Evolutionary conservation across 768 basidiomycete species (phyloP).

Genomic region (Serendipita sp.): DNA sequence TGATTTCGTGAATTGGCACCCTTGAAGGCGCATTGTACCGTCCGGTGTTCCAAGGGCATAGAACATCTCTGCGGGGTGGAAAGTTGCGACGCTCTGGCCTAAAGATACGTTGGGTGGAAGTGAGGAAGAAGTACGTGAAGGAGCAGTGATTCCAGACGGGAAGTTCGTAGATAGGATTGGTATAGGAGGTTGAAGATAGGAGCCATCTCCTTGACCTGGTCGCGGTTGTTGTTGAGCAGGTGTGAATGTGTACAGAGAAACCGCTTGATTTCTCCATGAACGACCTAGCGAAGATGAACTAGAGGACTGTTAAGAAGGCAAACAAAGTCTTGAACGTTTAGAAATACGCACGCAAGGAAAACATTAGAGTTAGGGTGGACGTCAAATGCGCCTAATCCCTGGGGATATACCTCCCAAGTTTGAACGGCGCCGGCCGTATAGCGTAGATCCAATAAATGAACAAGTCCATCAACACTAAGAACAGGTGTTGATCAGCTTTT

Average conservation of each 20-base stretch:
- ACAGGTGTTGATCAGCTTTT: neutral
- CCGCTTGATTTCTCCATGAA: conserved; percentile 24
- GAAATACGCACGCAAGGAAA: conserved; percentile 57
- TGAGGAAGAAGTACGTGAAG: neutral
- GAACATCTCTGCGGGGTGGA: conserved; percentile 80
- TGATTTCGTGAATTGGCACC: neutral
- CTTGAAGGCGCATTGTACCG: conserved; percentile 25
- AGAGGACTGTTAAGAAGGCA: conserved; percentile 27
- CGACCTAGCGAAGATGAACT: conserved; percentile 44
- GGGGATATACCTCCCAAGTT: conserved; percentile 45
- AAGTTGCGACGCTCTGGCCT: conserved; percentile 45
- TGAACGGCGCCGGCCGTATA: conserved; percentile 38
- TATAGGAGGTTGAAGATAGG: neutral
- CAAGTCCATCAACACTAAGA: conserved; percentile 67
- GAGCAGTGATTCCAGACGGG: neutral
- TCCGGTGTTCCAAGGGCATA: conserved; percentile 59
- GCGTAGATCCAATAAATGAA: conserved; percentile 83
- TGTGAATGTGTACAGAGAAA: conserved; percentile 28
- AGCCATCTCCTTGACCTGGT: conserved; percentile 18
- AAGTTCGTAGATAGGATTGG: neutral
- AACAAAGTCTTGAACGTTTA: neutral
- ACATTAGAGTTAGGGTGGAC: conserved; percentile 70
- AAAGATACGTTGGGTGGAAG: conserved; percentile 32
- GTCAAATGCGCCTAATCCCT: conserved; percentile 72
- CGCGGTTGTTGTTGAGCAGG: conserved; percentile 33